Base-by-base conservation (phyloP, 2,329 filamentous ascomycete genomes). In the Cyanodermella asteris region DNA sequence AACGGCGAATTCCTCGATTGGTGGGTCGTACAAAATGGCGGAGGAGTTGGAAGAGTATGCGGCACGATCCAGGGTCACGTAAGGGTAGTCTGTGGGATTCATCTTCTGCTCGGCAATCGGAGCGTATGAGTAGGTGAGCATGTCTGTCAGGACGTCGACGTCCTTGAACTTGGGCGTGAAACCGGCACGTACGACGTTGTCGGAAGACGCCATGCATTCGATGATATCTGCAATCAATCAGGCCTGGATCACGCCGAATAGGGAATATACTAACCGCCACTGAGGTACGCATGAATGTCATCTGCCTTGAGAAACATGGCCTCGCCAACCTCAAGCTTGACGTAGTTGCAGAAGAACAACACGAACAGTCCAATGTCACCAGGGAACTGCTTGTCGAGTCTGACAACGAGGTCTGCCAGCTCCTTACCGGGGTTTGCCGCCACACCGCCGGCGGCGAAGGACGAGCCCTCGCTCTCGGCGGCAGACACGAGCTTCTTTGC, bases 131-230 rank as follows among this genome's bases (percentile, higher is more conserved):
- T 97, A 97, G 0, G 87, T 97, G 36, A 97, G 56, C 72, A 91
- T 91, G 32, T 69, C 62, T 17, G 84, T 80, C 7, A 97, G 60
- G 0, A 81, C 94, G 27, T 70, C 54, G 13, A 94, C 78, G 38
- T 97, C 87, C 55, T 94, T 93, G 63, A 91, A 97, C 47, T 97
- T 97, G 28, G 87, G 87, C 0, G 87, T 97, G 50, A 97, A 87
- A 21, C 87, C 87, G 0, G 87, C 87, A 28, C 87, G 80, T 25
- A 97, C 82, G 18, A 97, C 87, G 37, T 97, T 97, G 61, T 97
- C 87, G n/a, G 78, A 91, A 6, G 80, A 74, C 0, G 87, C 87
- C 87, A 97, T 97, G 58, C 87, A 97, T 52, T 97, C 87, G 45
- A 97, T 81, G 38, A 97, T 91, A 43, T 97, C 84, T 52, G 31